Evolutionary conservation across 441 rosid genomes (phyloP), one percentile per base, ranked within the genome.

Genomic region (Bruguiera hainesii): DNA sequence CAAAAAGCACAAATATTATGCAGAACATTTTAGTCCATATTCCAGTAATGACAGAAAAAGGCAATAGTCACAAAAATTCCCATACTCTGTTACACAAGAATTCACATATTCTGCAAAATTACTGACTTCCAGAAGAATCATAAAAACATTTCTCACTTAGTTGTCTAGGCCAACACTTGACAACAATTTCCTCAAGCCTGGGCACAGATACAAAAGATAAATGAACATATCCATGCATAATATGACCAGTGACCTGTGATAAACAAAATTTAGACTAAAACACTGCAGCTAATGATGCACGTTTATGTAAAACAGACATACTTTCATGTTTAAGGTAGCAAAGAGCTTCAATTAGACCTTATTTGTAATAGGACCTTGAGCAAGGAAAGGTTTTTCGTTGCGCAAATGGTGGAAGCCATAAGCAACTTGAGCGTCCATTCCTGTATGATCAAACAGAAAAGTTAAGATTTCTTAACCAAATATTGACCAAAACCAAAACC

Each of bases 401-500:
- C 97, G 96, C 76, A 95, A 79, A 80, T 87, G 88, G 71, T 95
- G 99, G 80, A 95, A 95, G 56, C 99, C 93, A 67, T 90, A 92
- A 59, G 96, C 99, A 66, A 95, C 93, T 80, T 90, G 96, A 70
- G 98, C 99, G 75, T 95, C 98, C 99, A 95, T 95, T 68, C 98
- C 98, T 91, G 73, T 30, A 73, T 48, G 58, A 74, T 25, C 68
- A 63, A 61, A 65, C 58, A 64, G 64, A n/a, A 61, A 59, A 51
- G 48, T 23, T 46, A 67, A 65, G 58, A 64, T 67, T 52, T 29
- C 26, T 33, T 2, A 76, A n/a, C 18, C 9, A 52, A 52, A 52
- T n/a, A 20, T 52, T 52, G 13, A 21, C 9, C 7, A 5, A 18
- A 6, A 51, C 23, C 23, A 51, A 37, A 2, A 10, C 15, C 46